Base-by-base conservation (phyloP, 768 basidiomycete genomes). In the Mycena maculata region DNA sequence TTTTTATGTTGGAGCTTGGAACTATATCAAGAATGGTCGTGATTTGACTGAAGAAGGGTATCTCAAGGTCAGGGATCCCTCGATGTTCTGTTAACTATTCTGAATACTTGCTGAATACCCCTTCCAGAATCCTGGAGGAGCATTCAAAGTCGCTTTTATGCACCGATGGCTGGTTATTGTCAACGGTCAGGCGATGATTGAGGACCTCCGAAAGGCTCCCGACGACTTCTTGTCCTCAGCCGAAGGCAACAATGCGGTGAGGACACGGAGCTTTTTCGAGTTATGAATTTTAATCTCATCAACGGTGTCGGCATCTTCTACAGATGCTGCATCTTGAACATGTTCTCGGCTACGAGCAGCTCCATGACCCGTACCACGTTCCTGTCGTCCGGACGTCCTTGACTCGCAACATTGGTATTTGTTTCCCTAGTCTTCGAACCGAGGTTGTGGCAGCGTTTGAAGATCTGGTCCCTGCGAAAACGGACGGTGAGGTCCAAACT, bases 361-460 rank as follows among this genome's bases (percentile, higher is more conserved):
- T 65, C 11, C 33, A 73, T 11, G 75, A 79, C 45, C 75, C 72
- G 3, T 80, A 77, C 53, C 81, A 83, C 41, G 49, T 77, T 12
- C 58, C 73, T 4, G 73, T 80, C 9, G 72, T 84, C 27, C 76
- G 75, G 4, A 71, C 74, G 0, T 67, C 73, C 18, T 67, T 83
- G 38, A 82, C 82, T 9, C 74, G 84, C 11, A 82, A 81, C 52
- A 74, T 87, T 9, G 78, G 74, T 0, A 61, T 56, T 2, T 66
- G 82, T 3, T 83, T 82, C 63, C 76, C 80, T 1, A 78, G 80
- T 22, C 71, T 89, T 16, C 78, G 76, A 11, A 81, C 85, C 22
- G 88, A 90, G 64, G 74, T 87, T 27, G 47, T 71, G 1, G 57
- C 73, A 0, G 77, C 86, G 1, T 83, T 87, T 54, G 69, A 74